Base-by-base conservation (phyloP, 345 rosid genomes). In the Carallia pectinifolia region DNA sequence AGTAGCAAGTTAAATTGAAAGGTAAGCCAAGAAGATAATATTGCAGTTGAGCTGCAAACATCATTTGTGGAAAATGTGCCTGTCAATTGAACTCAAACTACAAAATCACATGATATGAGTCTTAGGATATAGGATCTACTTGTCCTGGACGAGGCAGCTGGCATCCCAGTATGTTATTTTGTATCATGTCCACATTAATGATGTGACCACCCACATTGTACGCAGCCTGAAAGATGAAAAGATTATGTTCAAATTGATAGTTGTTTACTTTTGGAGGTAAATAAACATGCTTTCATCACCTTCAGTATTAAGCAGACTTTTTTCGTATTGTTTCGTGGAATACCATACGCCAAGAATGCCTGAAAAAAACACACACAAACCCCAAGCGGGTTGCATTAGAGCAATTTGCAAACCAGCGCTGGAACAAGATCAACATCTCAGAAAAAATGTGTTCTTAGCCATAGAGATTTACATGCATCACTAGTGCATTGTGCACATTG, bases 401-500 rank as follows among this genome's bases (percentile, higher is more conserved):
- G 50, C 17, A 44, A 44, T 10, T 12, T 44, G 50, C 3, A 44
- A 44, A 44, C 50, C 50, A 44, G 50, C 3, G 3, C 50, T 5
- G 12, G 17, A 44, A 44, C 50, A 44, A 12, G 12, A 44, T 10
- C 16, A 2, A 16, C 50, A 44, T 44, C 50, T 44, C 50, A 44
- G 50, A 12, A 3, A 23, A 23, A 0, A 44, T 44, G 50, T 44
- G 53, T 53, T 12, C 16, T 47, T 53, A 60, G 69, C 50, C 48
- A 44, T 30, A 39, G 74, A 72, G 58, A 59, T 70, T 80, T 86
- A 95, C 99, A 76, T 95, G 99, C 99, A 95, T 95, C 80, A 85
- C 96, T 55, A 95, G 78, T 65, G 99, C 82, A 79, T 92, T 95
- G 83, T 95, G 96, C 69, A 95, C 89, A 76, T 95, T 95, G 66